Evolutionary conservation across 2,329 filamentous ascomycete genomes (phyloP), one percentile per base, ranked within the genome.

Genomic region (Fusarium clavum): DNA sequence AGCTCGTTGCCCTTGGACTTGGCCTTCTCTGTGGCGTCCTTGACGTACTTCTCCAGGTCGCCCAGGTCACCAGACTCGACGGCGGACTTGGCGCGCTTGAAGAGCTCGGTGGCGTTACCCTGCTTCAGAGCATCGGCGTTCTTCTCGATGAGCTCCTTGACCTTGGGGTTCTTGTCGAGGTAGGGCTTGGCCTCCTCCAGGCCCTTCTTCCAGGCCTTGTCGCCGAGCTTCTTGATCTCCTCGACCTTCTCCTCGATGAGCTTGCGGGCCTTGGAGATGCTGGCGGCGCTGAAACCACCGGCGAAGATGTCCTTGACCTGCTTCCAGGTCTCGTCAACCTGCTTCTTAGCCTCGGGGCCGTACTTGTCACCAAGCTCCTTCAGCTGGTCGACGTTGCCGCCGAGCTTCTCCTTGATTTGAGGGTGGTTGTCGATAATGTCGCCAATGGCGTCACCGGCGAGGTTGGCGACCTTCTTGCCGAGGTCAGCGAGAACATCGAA

Each of bases 361-460:
- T 91, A 91, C 63, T 88, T 83, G 16, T 93, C 87, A 27, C 89
- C 89, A 79, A 93, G 85, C 70, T 89, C 79, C 84, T 92, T 92
- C 52, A 94, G 82, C 77, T 92, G 86, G 52, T 92, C 87, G 46
- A 92, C 80, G 71, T 87, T 89, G 13, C 87, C 88, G 16, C 91
- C 91, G 11, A 94, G 80, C 80, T 91, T 90, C 76, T 93, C 86
- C 83, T 92, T 93, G 22, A 93, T 75, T 72, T 91, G 79, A 0
- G 92, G 92, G 77, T 94, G 91, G 76, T 93, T 92, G 74, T 93
- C 86, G 53, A 94, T 78, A 44, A 94, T 87, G 67, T 93, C 88
- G 25, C 83, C 80, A 0, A 88, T 81, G 2, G 89, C 88, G 71
- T 92, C 90, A 8, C 85, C 86, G 0, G 90, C 87, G 4, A 94